A percentile compares a stretch with the other conserved stretches of the same genome.
Conservation (phyloP, 306 rosid genomes). For the Castanea mollissima region DNA sequence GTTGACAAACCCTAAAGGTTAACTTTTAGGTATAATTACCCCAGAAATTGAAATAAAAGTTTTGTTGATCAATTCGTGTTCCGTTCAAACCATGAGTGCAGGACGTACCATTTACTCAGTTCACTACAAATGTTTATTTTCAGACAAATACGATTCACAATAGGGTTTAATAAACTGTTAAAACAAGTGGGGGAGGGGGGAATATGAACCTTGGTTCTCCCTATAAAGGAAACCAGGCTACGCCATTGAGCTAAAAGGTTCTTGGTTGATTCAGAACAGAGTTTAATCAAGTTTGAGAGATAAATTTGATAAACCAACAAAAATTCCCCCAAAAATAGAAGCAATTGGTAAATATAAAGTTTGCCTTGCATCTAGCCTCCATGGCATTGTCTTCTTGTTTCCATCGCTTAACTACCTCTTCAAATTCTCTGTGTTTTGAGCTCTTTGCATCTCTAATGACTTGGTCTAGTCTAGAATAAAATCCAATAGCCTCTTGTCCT, state of each 20-base stretch:
- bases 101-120: neutral
- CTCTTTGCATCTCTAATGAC: conserved; percentile 23
- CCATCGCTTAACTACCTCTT: conserved; percentile 38
- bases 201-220: too few relatives aligned
- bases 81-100: neutral
- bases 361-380: conserved; percentile 55
- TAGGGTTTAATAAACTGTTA: neutral
- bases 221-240: too few relatives aligned
- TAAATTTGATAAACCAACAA: neutral
- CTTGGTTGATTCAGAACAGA: neutral
- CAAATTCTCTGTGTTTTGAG: conserved; percentile 37
- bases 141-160: neutral
- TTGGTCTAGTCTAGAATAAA: conserved; percentile 31
- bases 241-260: too few relatives aligned
- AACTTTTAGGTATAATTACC: too few relatives aligned
- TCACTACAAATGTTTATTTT: neutral
- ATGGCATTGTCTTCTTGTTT: conserved; percentile 35
- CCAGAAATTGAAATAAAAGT: neutral
- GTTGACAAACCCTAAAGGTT: too few relatives aligned
- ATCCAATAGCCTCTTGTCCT: conserved; percentile 24
- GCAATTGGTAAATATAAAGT: conserved; percentile 1
- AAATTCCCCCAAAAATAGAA: neutral
- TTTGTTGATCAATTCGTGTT: neutral
- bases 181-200: too few relatives aligned
- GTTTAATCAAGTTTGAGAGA: neutral